Percentiles rank a stretch among this genome's conserved stretches.
phyloP scores from a whole-genome alignment of 371 early-diverging fungal genomes.

The Mortierella sp. region DNA sequence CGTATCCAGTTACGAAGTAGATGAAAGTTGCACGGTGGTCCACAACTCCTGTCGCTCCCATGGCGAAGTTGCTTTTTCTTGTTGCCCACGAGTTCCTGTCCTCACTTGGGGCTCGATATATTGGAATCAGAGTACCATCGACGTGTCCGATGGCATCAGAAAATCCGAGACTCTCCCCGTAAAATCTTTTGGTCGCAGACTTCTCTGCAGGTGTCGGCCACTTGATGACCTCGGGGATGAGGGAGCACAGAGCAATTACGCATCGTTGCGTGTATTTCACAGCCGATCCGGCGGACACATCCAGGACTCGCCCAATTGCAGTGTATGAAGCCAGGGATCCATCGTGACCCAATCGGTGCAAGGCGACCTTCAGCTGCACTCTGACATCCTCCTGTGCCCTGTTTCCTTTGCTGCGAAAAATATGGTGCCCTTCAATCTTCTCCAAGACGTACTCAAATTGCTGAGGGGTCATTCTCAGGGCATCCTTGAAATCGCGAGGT shows the following conservation, averaged over 20 bases:
- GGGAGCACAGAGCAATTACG: background rate
- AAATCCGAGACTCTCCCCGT: background rate
- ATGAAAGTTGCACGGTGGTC: conserved; percentile 11
- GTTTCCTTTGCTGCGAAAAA: background rate
- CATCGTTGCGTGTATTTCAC: background rate
- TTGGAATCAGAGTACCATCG: conserved; percentile 1
- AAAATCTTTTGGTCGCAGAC: background rate
- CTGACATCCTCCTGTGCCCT: background rate
- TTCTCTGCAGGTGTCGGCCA: background rate
- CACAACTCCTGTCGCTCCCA: background rate
- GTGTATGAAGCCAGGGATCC: background rate
- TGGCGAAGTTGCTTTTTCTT: background rate
- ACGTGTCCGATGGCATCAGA: background rate
- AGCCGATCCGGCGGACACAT: background rate
- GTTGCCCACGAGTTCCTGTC: conserved; percentile 3
- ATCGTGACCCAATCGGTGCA: conserved; percentile 7
- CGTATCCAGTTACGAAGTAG: conserved; percentile 9
- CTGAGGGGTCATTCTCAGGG: background rate
- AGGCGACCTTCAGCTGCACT: conserved; percentile 7
- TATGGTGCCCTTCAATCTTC: background rate
- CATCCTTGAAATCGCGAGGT: conserved; percentile 4
- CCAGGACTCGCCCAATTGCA: background rate
- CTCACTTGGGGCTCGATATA: background rate
- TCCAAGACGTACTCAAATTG: background rate
- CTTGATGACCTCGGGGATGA: background rate